Conservation (phyloP, 148 eudicot species). For the Dysphania ambrosioides region DNA sequence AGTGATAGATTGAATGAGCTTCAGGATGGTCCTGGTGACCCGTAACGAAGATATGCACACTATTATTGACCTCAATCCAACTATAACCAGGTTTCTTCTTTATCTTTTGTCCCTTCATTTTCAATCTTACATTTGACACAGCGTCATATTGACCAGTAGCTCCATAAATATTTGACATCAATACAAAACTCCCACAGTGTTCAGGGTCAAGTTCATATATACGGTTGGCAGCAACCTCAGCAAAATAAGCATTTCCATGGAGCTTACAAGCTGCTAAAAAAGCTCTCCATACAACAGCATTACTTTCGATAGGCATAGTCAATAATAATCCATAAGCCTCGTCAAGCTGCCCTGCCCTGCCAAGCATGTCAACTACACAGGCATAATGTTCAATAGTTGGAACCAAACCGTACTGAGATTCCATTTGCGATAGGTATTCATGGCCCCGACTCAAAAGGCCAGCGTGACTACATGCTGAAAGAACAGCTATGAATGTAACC, state of each 20-base stretch:
- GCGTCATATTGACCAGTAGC: constrained; percentile 55
- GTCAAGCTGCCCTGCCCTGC: constrained; percentile 62
- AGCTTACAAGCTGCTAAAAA: constrained; percentile 59
- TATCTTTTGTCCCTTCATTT: constrained; percentile 56
- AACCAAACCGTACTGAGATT: constrained; percentile 41
- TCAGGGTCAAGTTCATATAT: constrained; percentile 58
- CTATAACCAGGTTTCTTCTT: constrained; percentile 66
- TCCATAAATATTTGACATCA: constrained; percentile 69
- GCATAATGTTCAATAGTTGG: constrained; percentile 67
- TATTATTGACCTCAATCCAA: constrained; percentile 55
- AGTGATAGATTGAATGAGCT: constrained; percentile 39
- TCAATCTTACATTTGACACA: constrained; percentile 56
- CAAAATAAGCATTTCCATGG: constrained; percentile 53
- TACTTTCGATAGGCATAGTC: constrained; percentile 53
- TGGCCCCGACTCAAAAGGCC: constrained; percentile 53
- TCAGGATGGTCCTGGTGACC: constrained; percentile 47
- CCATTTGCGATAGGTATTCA: constrained; percentile 51
- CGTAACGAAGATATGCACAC: constrained; percentile 41
- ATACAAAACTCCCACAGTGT: constrained; percentile 71
- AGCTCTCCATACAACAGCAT: constrained; percentile 66
- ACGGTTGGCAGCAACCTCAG: constrained; percentile 50
- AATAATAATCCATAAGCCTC: constrained; percentile 55
- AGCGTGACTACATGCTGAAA: constrained; percentile 68
- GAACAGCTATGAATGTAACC: constrained; percentile 57
- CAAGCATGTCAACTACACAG: constrained; percentile 80